Evolutionary conservation across 192 early-diverging fungal genomes (phyloP).

Genomic region (Backusella sp.): DNA sequence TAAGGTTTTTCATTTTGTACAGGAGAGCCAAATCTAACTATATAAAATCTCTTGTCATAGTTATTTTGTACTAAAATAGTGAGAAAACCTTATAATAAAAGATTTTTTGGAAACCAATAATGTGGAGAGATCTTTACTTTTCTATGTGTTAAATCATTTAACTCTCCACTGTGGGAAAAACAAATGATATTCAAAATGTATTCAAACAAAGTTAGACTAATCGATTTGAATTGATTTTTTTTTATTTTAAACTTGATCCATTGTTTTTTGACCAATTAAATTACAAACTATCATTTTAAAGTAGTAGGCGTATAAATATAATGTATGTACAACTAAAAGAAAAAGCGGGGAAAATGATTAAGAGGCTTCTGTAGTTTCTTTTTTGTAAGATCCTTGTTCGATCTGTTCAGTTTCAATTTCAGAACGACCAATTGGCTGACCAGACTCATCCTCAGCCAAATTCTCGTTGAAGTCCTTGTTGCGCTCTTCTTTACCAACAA

Average conservation of each 20-base stretch:
- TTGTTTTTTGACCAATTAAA: neutral
- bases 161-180: neutral
- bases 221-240: neutral
- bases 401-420: conserved; percentile 6
- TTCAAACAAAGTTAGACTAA: neutral
- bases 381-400: conserved; percentile 1
- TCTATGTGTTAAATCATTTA: neutral
- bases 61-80: neutral
- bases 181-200: neutral
- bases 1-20: no score
- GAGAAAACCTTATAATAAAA: neutral
- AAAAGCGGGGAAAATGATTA: neutral
- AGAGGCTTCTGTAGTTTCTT: neutral
- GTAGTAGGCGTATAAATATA: neutral
- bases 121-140: neutral
- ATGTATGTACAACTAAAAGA: neutral
- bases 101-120: neutral
- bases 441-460: conserved; percentile 12
- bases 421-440: neutral
- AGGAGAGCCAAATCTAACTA: neutral
- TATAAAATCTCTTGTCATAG: neutral
- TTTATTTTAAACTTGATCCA: neutral
- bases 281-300: conserved; percentile 2
- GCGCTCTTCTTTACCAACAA: conserved; percentile 59
- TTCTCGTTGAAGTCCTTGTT: conserved; percentile 47